A percentile compares a stretch with the other conserved stretches of the same genome.
Conservation (phyloP, 2,329 filamentous ascomycete species). For the Penicillium sp. region DNA sequence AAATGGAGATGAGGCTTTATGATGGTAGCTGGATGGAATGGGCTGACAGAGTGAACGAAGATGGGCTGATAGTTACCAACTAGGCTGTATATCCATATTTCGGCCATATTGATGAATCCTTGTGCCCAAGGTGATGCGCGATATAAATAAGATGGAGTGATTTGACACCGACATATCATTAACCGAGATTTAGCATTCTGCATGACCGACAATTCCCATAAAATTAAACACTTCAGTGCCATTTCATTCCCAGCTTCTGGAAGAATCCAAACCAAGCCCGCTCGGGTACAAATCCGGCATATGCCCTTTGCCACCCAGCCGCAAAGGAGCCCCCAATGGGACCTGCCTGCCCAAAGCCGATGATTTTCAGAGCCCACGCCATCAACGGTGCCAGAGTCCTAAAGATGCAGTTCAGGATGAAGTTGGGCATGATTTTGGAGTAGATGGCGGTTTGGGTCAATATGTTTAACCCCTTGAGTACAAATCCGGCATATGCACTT, state of each 20-base stretch:
- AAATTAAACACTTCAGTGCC: neutral
- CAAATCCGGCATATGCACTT: neutral
- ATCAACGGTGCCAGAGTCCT: neutral
- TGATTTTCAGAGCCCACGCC: neutral
- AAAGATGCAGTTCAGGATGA: too few species aligned
- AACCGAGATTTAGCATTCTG: too few species aligned
- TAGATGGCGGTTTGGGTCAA: too few species aligned
- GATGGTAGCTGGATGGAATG: neutral
- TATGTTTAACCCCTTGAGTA: neutral
- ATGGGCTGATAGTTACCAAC: neutral
- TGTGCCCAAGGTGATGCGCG: too few species aligned
- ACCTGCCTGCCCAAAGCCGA: neutral
- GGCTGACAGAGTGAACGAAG: neutral
- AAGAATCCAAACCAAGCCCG: neutral
- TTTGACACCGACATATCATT: too few species aligned
- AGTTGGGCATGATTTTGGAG: too few species aligned
- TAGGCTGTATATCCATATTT: neutral
- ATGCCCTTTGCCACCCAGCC: neutral
- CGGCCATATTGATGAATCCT: too few species aligned
- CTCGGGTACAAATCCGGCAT: neutral
- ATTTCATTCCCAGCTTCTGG: neutral
- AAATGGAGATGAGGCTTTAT: neutral
- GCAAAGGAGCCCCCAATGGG: neutral
- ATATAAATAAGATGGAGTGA: too few species aligned
- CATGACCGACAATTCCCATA: too few species aligned